Base-by-base conservation (phyloP, 345 rosid genomes). In the Odontarrhena argentea region DNA sequence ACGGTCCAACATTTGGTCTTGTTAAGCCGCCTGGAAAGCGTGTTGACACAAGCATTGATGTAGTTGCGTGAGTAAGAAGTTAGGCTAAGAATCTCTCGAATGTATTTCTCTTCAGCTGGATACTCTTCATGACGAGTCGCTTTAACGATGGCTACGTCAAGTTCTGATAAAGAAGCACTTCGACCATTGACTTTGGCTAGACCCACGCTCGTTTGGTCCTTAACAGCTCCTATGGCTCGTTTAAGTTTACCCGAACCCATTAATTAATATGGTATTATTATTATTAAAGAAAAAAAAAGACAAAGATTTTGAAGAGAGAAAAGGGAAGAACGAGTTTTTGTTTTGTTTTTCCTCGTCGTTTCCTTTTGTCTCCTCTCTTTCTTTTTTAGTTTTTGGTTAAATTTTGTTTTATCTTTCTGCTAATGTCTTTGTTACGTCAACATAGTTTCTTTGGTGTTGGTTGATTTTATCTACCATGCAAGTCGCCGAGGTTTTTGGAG, bases 131-230 rank as follows among this genome's bases (percentile, higher is more conserved):
- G 98, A 44, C 96, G 74, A 5, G 97, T 93, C 18, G 96, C 96
- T 75, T 90, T 93, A 4, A 93, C 87, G 10, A 93, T 86, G 41
- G 98, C 96, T 0, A 93, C 86, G 30, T 88, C 96, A 1, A 90
- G 86, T 64, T 90, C 96, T 1, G 96, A 76, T 7, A 82, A 38
- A 1, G 86, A 83, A 69, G 82, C 69, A 80, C 90, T 87, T 73
- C 74, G 82, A 4, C 87, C 83, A 1, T 86, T 81, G 9, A 88
- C 95, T 79, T 84, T 93, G 25, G 97, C 97, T 7, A 93, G 77
- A 13, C 99, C 73, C 11, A 92, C 89, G 86, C 94, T 92, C 7
- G 97, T 90, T 61, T 79, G 85, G 80, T 92, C 98, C 78, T 92
- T 93, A 13, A 93, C 90, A 1, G 84, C 92, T 50, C 96, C 96